These are phyloP conservation scores for Lipomyces japonicus DNA, from an alignment of 805 yeast species.

Conservation along the genomic window DNA sequence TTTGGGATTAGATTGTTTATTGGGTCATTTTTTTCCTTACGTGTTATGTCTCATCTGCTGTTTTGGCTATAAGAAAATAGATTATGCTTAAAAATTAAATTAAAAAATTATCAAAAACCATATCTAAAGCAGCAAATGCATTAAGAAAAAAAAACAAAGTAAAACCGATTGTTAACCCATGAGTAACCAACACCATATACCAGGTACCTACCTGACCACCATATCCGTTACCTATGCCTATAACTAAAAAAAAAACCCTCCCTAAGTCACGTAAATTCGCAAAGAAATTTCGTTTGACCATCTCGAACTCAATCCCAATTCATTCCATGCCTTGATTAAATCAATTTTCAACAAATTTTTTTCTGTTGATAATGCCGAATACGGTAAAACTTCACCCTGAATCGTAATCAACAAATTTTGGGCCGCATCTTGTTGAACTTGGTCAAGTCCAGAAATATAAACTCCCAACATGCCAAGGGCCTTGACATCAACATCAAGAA, in stretches of 20 bases:
- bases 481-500: slow-evolving; percentile 22
- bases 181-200: too few relatives aligned
- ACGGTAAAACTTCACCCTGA: slow-evolving; percentile 24
- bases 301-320: slow-evolving; percentile 12
- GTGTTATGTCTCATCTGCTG: not conserved
- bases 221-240: too few relatives aligned
- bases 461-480: slow-evolving; percentile 21
- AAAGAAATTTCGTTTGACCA: slow-evolving; percentile 25
- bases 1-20: not conserved
- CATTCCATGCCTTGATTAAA: slow-evolving; percentile 21
- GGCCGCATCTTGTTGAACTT: not conserved
- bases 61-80: not conserved
- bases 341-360: slow-evolving; percentile 22
- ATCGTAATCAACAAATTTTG: slow-evolving; percentile 21
- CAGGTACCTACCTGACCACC: too few relatives aligned
- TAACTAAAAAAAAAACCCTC: too few relatives aligned
- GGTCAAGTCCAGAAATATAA: slow-evolving; percentile 15
- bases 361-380: slow-evolving; percentile 12
- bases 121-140: too few relatives aligned
- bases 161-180: too few relatives aligned
- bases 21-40: too few relatives aligned
- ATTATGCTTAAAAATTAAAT: not conserved
- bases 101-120: not conserved
- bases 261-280: slow-evolving; percentile 17
- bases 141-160: not conserved